Evolutionary conservation across 2,329 filamentous ascomycete genomes (phyloP), one percentile per base, ranked within the genome.

Genomic region (Emergomyces pasteurianus): DNA sequence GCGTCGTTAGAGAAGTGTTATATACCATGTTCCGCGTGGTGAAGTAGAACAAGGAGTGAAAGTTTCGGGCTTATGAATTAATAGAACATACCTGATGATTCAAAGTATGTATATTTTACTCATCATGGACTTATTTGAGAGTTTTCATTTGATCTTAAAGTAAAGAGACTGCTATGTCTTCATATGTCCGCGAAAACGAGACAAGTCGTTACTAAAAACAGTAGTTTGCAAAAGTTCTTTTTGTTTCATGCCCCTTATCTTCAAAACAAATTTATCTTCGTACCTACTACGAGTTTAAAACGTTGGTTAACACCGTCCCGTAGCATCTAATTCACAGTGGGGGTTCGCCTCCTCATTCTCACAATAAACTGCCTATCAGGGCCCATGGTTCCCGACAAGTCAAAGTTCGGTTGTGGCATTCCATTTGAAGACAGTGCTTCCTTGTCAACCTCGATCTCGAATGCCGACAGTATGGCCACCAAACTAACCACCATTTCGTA

Each of bases 351-450:
- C 56, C 38, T 64, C 56, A 64, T 64, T 55, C 58, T 60, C 16
- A 62, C 58, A 42, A 61, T 59, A 54, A 64, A 62, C 43, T 58
- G 58, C 47, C 62, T 60, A 53, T 64, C 62, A n/a, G 62, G 62
- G 1, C n/a, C 34, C 16, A 64, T 31, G 21, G 60, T 61, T n/a
- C 61, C 61, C 14, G 62, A 40, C 21, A 52, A 43, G 18, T n/a
- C 21, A 26, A 57, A 23, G 18, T 62, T 38, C 8, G 54, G 53
- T 40, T 47, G 38, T 7, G 62, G 62, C 38, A 61, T 60, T 47
- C 62, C 62, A 54, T 61, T 62, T 26, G 26, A 28, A 18, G 16
- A 28, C 46, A 64, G 58, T 8, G 61, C 58, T 10, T 58, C 62
- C n/a, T 62, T 23, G 42, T 64, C 61, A 34, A 64, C 56, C 28